Evolutionary conservation across 805 yeast genomes (phyloP).

Genomic region (Candida tibetensis): DNA sequence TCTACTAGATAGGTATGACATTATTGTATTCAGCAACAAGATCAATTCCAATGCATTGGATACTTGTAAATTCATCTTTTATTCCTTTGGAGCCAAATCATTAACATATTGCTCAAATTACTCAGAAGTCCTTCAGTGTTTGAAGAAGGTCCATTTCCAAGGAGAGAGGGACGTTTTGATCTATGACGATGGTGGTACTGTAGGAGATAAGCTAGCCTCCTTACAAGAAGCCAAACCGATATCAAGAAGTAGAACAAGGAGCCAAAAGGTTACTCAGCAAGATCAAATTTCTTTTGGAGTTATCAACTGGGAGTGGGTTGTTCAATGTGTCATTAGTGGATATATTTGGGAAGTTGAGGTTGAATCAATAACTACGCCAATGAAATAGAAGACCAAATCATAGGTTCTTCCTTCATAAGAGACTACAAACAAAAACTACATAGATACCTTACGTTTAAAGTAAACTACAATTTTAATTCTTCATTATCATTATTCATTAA

Average conservation of each 20-base stretch:
- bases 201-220: slow-evolving; percentile 1
- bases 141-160: slow-evolving; percentile 6
- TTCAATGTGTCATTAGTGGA: slow-evolving; percentile 53
- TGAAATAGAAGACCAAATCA: too few relatives aligned
- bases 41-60: slow-evolving; percentile 26
- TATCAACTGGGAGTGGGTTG: slow-evolving; percentile 66
- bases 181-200: slow-evolving; percentile 24
- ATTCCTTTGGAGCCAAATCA: slow-evolving; percentile 43
- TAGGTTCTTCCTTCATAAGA: too few relatives aligned
- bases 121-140: slow-evolving; percentile 8
- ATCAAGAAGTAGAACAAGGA: slow-evolving; percentile 2
- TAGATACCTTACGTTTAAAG: too few relatives aligned
- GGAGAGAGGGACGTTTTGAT: slow-evolving; percentile 15
- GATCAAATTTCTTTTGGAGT: slow-evolving; percentile 19
- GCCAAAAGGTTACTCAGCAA: not conserved
- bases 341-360: slow-evolving; percentile 23
- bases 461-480: not conserved
- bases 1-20: slow-evolving; percentile 28
- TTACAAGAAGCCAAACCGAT: not conserved
- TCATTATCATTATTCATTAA: slow-evolving; percentile 6
- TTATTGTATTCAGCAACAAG: slow-evolving; percentile 35
- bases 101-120: slow-evolving; percentile 11
- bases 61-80: slow-evolving; percentile 43
- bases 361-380: too few relatives aligned
- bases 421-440: too few relatives aligned